A percentile compares a stretch with the other conserved stretches of the same genome.
phyloP scores from a whole-genome alignment of 164 flowering plant species.

The Vitis vinifera region ASM3070453v1 NC_081812.1:14882501-14883000 shows the following conservation, averaged over 20 bases:
- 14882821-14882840: too few relatives aligned
- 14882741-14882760: not conserved
- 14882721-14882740: not conserved
- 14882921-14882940: not conserved
- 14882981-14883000: not conserved
- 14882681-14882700: not conserved
- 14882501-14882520: too few relatives aligned
- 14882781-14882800: not conserved
- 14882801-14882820: conserved; percentile 10
- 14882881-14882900: not conserved
- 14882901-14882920: not conserved
- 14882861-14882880: not conserved
- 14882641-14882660: too few relatives aligned
- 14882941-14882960: not conserved
- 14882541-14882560: too few relatives aligned
- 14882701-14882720: not conserved
- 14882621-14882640: too few relatives aligned
- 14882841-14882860: too few relatives aligned
- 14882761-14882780: conserved; percentile 12
- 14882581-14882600: too few relatives aligned
- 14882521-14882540: too few relatives aligned
- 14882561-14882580: too few relatives aligned
- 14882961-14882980: conserved; percentile 11
- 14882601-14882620: too few relatives aligned
- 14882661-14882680: too few relatives aligned